A percentile compares a stretch with the other conserved stretches of the same genome.
These are phyloP conservation scores for Choanephora cucurbitarum DNA, from an alignment of 371 early-diverging fungal species.

Conservation along the genomic window DNA sequence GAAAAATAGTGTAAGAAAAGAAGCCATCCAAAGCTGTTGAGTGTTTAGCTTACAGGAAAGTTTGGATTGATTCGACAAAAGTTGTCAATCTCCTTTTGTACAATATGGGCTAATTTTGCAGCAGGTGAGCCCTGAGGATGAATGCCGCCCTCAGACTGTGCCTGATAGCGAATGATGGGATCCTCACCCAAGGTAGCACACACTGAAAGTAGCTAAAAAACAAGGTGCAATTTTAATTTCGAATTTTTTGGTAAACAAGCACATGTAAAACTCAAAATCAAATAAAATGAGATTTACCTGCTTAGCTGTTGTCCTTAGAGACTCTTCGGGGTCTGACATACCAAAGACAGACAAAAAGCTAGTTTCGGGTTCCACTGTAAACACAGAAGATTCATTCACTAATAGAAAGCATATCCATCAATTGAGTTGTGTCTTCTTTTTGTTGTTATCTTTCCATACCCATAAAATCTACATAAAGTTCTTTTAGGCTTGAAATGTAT, in stretches of 20 bases:
- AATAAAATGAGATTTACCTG: slow-evolving; percentile 46
- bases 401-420: too few species aligned
- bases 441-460: slow-evolving; percentile 37
- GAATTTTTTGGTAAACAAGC: slow-evolving; percentile 1
- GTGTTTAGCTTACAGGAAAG: slow-evolving; percentile 54
- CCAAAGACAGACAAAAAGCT: slow-evolving; percentile 70
- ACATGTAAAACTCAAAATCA: slow-evolving; percentile 4
- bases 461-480: slow-evolving; percentile 80
- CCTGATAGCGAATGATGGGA: slow-evolving; percentile 87
- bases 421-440: too few species aligned
- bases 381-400: slow-evolving; percentile 82
- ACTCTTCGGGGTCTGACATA: slow-evolving; percentile 47
- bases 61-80: slow-evolving; percentile 60
- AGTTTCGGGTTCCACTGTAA: slow-evolving; percentile 71
- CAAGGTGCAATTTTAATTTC: background rate
- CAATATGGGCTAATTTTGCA: slow-evolving; percentile 59
- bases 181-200: slow-evolving; percentile 80
- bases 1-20: background rate
- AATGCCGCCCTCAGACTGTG: slow-evolving; percentile 62
- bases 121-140: slow-evolving; percentile 57
- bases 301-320: slow-evolving; percentile 69
- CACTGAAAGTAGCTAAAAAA: slow-evolving; percentile 62
- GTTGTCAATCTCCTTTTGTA: slow-evolving; percentile 74
- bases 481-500: slow-evolving; percentile 70
- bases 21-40: too few species aligned